Evolutionary conservation across 1,284 basidiomycete species (phyloP).

Genomic region (Rhizoctonia solani): DNA sequence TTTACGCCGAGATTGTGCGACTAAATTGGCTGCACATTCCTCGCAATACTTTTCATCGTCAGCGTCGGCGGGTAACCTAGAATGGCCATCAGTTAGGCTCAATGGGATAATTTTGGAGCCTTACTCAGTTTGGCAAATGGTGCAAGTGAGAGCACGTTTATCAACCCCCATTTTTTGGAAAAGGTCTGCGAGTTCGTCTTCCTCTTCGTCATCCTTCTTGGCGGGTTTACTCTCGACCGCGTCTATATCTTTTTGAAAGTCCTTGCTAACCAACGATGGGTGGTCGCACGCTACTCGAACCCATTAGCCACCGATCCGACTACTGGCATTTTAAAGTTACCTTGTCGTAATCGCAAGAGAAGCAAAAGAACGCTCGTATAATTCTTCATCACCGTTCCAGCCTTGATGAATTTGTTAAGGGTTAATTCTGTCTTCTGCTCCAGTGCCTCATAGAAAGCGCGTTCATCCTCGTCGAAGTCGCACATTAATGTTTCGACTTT

Average conservation of each 20-base stretch:
- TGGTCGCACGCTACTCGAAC: slow-evolving; percentile 77
- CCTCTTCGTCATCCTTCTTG: slow-evolving; percentile 58
- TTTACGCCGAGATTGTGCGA: slow-evolving; percentile 48
- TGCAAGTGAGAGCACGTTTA: slow-evolving; percentile 61
- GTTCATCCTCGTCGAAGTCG: slow-evolving; percentile 72
- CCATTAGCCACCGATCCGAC: slow-evolving; percentile 10
- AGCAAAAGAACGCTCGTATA: slow-evolving; percentile 87
- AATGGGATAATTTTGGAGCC: slow-evolving; percentile 41
- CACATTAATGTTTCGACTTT: slow-evolving; percentile 75
- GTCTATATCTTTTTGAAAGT: slow-evolving; percentile 71
- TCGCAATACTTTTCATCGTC: slow-evolving; percentile 54
- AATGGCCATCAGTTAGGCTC: neutral
- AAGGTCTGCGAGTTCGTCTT: slow-evolving; percentile 76
- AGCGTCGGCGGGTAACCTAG: slow-evolving; percentile 29
- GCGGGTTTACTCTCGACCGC: slow-evolving; percentile 67
- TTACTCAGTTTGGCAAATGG: slow-evolving; percentile 72
- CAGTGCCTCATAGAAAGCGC: slow-evolving; percentile 79
- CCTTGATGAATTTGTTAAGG: slow-evolving; percentile 67
- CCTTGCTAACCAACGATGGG: slow-evolving; percentile 76
- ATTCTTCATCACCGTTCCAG: slow-evolving; percentile 59
- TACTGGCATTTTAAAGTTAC: slow-evolving; percentile 49
- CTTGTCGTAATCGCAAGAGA: slow-evolving; percentile 86
- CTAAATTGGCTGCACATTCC: slow-evolving; percentile 59
- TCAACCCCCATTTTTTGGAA: slow-evolving; percentile 72
- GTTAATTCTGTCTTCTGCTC: slow-evolving; percentile 73